Evolutionary conservation across 2,329 filamentous ascomycete species (phyloP), one percentile per base, ranked within the genome.

Genomic region (Sordariomycetes sp.): DNA sequence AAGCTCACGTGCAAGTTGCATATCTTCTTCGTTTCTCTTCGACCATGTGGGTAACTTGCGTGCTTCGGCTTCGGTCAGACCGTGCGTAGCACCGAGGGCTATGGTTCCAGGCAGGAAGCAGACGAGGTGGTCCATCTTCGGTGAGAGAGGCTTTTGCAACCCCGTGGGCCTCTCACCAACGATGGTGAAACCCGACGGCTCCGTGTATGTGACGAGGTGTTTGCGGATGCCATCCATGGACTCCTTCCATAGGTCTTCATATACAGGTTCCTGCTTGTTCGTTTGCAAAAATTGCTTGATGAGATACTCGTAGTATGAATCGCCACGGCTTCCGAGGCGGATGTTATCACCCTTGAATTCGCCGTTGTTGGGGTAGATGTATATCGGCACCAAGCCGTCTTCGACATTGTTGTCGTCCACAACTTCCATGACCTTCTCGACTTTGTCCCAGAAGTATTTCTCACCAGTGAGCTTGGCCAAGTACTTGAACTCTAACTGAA

Each of bases 281-380:
- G 92, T 98, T 58, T 98, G 92, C 15, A 95, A 70, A 54, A 94
- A 96, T 57, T 98, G 92, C 64, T 98, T 98, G 66, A 96, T 93
- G 33, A 98, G 75, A 56, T 98, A 98, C 61, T 98, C 86, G 61
- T 98, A 98, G 62, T 96, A 98, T 31, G 88, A 95, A 63, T 98
- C 92, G 30, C 92, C 92, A 40, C 92, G 77, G 54, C 86, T 95
- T 25, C 92, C 92, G 16, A 96, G 70, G 14, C 92, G 83, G 49
- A 98, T 90, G 51, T 95, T 94, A 15, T 77, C 61, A 15, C 86
- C 86, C 33, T 76, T 72, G 60, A 96, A 98, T 34, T 76, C 64
- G 37, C 92, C 92, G 10, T 66, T 77, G 19, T 79, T 74, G 4
- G 92, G 77, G 53, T 86, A 79, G 45, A 98, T 82, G 59, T 82